Evolutionary conservation across 495 filamentous ascomycete species (phyloP), one percentile per base, ranked within the genome.

Genomic region (Podospora comata): DNA sequence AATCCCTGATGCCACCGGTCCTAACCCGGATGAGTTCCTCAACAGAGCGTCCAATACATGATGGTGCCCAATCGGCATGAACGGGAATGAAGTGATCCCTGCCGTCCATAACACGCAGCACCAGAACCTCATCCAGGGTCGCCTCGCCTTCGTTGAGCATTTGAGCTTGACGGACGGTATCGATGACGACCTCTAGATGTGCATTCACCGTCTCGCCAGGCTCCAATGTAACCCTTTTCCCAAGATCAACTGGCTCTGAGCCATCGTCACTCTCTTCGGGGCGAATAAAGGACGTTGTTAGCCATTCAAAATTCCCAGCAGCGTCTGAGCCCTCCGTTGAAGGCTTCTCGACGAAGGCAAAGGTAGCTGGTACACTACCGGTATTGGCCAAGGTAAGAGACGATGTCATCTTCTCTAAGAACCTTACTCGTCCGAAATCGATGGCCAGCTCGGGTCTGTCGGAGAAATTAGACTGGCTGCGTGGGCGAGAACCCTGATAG

Each of bases 31-130:
- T 91, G 18, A 99, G 85, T 70, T 95, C 91, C 62, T 91, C 88
- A 54, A 98, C 82, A 7, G 90, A 91, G 61, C 91, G 88, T 0
- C 92, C 93, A 65, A 97, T 93, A 70, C 88, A 91, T 0, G 91
- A 93, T 26, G 88, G 92, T 3, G 88, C 78, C 95, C 95, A 99
- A 0, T 81, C 78, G 0, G 87, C 94, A 3, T 83, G 85, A 7
- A 96, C 82, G 1, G 93, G 88, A 60, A 99, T 86, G 75, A 99
- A 99, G 76, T 97, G 90, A 69, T 99, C 95, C 62, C 92, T 85
- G 2, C 95, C 95, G 60, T 89, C 86, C 9, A 86, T 84, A 9
- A 98, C 91, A 11, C 93, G 89, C n/a, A 99, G 85, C 5, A 99
- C 88, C 27, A 98, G 81, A 9, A 97, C 89, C 72, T 98, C 94